phyloP scores from a whole-genome alignment of 805 yeast genomes.

The Lipomyces mesembrius region DNA sequence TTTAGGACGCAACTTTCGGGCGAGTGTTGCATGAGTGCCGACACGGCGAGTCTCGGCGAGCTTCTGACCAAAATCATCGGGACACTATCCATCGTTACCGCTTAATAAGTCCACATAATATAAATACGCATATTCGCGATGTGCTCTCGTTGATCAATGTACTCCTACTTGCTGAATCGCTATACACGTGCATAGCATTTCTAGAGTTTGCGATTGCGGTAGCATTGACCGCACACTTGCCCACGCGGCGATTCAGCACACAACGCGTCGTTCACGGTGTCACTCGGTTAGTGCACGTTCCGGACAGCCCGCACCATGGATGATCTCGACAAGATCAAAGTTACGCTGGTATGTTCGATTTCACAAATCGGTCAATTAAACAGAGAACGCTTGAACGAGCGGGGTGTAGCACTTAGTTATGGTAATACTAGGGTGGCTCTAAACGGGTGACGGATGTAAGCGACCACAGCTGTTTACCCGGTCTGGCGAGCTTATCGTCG shows the following conservation, averaged over 20 bases:
- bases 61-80: not conserved
- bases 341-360: constrained; percentile 52
- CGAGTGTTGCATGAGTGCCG: not conserved
- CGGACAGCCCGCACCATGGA: not conserved
- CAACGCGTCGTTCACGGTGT: not conserved
- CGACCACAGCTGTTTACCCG: not conserved
- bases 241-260: not conserved
- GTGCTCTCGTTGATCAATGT: not conserved
- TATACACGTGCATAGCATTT: not conserved
- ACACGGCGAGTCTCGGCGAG: not conserved
- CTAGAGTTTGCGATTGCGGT: not conserved
- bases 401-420: not conserved
- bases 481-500: not conserved
- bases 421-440: not conserved
- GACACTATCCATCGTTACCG: not conserved
- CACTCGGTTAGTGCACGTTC: not conserved
- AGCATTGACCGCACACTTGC: not conserved
- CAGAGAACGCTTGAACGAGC: not conserved
- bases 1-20: not conserved
- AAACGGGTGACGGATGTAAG: not conserved
- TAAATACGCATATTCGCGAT: too few relatives aligned
- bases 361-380: not conserved
- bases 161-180: not conserved
- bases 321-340: constrained; percentile 58
- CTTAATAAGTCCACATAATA: too few relatives aligned